phyloP scores from a whole-genome alignment of 352 stramenopile species.

The Peronospora belbahrii region DNA sequence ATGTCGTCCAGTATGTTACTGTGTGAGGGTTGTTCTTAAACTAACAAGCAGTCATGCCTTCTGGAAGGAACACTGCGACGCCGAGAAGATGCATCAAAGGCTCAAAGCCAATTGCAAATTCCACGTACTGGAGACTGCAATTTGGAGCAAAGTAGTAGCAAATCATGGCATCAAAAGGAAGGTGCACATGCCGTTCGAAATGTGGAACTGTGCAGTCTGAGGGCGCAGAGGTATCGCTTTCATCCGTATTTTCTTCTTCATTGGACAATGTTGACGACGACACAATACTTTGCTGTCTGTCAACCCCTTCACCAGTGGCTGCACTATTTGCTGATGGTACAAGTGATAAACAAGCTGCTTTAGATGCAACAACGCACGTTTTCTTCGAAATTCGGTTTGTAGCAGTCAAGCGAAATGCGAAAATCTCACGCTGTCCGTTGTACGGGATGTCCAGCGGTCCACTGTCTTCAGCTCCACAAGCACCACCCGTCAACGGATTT shows the following conservation, averaged over 20 bases:
- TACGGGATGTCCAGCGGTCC: slow-evolving; percentile 58
- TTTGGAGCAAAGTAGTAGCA: slow-evolving; percentile 70
- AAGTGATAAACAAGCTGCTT: slow-evolving; percentile 47
- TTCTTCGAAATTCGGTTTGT: slow-evolving; percentile 70
- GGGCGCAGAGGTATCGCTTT: slow-evolving; percentile 1
- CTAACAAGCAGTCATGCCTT: slow-evolving; percentile 11
- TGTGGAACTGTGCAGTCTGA: background rate
- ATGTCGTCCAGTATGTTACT: background rate
- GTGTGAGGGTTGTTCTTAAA: background rate
- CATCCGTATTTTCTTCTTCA: slow-evolving; percentile 15
- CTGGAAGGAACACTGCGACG: slow-evolving; percentile 47
- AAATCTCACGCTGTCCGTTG: slow-evolving; percentile 39
- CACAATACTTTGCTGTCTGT: slow-evolving; percentile 14
- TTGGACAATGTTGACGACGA: slow-evolving; percentile 13
- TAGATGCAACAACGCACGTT: slow-evolving; percentile 45
- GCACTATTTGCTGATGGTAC: slow-evolving; percentile 2
- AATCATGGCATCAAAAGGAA: slow-evolving; percentile 74
- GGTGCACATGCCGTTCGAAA: slow-evolving; percentile 63
- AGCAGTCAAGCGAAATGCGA: slow-evolving; percentile 61
- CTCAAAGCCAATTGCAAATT: slow-evolving; percentile 84
- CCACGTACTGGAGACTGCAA: slow-evolving; percentile 63
- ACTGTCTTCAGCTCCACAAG: slow-evolving; percentile 45
- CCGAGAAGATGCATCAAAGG: slow-evolving; percentile 69
- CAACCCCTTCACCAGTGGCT: slow-evolving; percentile 6
- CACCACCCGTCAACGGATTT: slow-evolving; percentile 11